Percentiles rank a stretch among this genome's conserved stretches.
These are phyloP conservation scores for Schwanniomyces occidentalis DNA, from an alignment of 805 yeast species.

Conservation along the genomic window DNA sequence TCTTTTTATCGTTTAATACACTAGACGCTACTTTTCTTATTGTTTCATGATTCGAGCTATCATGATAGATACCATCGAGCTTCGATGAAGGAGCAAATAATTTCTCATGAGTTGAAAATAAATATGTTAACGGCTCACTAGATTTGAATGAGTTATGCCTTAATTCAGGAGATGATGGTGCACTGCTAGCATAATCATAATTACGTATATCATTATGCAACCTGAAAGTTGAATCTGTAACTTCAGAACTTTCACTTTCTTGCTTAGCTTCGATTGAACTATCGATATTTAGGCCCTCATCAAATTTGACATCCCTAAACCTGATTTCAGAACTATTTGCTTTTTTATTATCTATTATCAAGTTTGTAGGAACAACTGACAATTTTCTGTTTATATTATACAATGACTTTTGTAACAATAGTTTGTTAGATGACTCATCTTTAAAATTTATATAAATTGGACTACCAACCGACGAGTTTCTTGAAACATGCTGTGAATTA, in stretches of 20 bases:
- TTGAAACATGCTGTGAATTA: constrained; percentile 14
- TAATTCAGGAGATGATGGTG: constrained; percentile 1
- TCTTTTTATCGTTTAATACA: constrained; percentile 14
- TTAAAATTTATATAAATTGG: constrained; percentile 18
- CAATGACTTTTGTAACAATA: constrained; percentile 7
- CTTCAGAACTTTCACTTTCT: not conserved
- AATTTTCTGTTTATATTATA: constrained; percentile 22
- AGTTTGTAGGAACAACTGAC: constrained; percentile 30
- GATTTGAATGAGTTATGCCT: not conserved
- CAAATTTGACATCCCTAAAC: constrained; percentile 28
- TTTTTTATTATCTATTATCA: constrained; percentile 15
- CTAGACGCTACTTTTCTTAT: constrained; percentile 4
- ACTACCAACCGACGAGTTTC: constrained; percentile 22
- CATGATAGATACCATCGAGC: constrained; percentile 2
- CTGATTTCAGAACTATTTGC: constrained; percentile 8
- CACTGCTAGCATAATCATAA: not conserved
- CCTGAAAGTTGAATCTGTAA: not conserved
- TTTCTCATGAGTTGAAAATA: constrained; percentile 35
- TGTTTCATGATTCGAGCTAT: constrained; percentile 3
- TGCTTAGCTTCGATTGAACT: not conserved
- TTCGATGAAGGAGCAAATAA: constrained; percentile 19
- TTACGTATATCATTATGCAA: not conserved
- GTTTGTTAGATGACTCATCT: constrained; percentile 6
- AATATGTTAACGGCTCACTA: constrained; percentile 20
- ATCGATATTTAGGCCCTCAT: constrained; percentile 5